phyloP scores from a whole-genome alignment of 768 basidiomycete genomes.

The Mycena latifolia region DNA sequence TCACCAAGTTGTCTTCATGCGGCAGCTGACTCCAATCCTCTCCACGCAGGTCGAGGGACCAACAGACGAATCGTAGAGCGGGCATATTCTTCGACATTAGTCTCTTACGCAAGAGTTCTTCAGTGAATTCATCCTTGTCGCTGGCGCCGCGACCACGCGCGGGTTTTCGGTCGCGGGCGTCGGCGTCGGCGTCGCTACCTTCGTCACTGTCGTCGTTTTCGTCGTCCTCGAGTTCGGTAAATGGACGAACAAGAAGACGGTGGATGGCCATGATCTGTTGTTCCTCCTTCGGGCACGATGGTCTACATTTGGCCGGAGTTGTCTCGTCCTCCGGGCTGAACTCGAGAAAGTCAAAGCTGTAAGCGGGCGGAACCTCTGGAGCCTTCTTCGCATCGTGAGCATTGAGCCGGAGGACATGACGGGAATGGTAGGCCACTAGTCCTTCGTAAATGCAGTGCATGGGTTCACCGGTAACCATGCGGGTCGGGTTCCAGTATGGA shows the following conservation, averaged over 20 bases:
- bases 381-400: background rate
- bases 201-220: background rate
- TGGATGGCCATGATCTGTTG: conserved; percentile 2
- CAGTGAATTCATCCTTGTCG: background rate
- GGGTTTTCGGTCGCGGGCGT: background rate
- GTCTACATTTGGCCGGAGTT: background rate
- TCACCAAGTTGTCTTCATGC: background rate
- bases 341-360: background rate
- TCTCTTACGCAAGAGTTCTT: no score
- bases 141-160: background rate
- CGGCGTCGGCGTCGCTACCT: background rate
- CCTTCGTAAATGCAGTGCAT: conserved; percentile 46
- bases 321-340: background rate
- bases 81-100: no score
- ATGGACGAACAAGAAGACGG: conserved; percentile 6
- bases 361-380: background rate
- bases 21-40: background rate
- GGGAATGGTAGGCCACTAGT: conserved; percentile 33
- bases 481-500: conserved; percentile 43
- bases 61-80: no score
- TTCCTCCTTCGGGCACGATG: background rate
- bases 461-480: conserved; percentile 40
- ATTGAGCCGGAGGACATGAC: conserved; percentile 28
- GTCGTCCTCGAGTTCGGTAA: background rate
- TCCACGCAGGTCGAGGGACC: no score